These are phyloP conservation scores for Microcyclospora pomicola DNA, from an alignment of 2,329 filamentous ascomycete genomes.

Conservation along the genomic window DNA sequence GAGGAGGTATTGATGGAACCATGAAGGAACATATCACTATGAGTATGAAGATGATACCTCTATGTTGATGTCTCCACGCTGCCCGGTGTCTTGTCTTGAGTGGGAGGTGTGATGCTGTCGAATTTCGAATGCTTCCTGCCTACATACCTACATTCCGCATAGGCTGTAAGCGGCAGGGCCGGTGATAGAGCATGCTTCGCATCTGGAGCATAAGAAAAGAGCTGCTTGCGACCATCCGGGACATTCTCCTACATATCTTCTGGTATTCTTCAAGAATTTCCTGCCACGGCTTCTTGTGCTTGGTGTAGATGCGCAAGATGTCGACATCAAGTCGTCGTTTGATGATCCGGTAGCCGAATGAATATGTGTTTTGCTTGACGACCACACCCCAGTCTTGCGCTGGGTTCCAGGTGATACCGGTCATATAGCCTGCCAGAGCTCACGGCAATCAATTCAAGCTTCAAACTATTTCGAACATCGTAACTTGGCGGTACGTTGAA, in stretches of 20 bases:
- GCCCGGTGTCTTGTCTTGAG: no score
- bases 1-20: no score
- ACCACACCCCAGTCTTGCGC: slow-evolving; percentile 27
- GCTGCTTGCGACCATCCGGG: not conserved
- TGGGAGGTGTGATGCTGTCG: no score
- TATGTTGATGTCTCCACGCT: no score
- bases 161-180: not conserved
- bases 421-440: slow-evolving; percentile 32
- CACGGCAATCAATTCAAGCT: slow-evolving; percentile 7
- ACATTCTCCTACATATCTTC: not conserved
- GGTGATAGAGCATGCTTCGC: not conserved
- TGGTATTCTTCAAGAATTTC: not conserved
- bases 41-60: no score
- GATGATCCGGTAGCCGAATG: not conserved
- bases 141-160: not conserved
- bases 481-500: no score
- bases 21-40: no score
- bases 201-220: not conserved
- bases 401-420: slow-evolving; percentile 34
- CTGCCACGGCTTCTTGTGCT: not conserved
- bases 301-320: not conserved
- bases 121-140: no score
- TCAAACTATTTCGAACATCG: no score
- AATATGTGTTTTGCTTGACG: slow-evolving; percentile 10
- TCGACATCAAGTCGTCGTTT: not conserved